A percentile compares a stretch with the other conserved stretches of the same genome.
These are phyloP conservation scores for Viola odorata DNA, from an alignment of 345 rosid species.

Conservation along the genomic window DNA sequence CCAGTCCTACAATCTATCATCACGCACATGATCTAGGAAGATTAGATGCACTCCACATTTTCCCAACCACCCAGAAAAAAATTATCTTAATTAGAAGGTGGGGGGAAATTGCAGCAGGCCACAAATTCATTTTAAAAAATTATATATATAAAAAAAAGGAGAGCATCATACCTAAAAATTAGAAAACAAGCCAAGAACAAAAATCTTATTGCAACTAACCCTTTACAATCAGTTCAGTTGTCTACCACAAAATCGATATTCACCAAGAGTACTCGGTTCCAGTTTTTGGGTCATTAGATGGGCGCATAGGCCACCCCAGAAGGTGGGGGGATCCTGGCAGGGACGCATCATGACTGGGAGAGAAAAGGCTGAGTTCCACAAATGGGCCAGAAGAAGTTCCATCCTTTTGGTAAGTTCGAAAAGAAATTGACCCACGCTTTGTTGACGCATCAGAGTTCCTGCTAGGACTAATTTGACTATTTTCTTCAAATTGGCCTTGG, in stretches of 20 bases:
- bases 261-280: constrained; percentile 28
- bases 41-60: no score
- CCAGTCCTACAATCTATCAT: no score
- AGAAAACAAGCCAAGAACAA: constrained; percentile 34
- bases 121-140: constrained; percentile 15
- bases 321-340: constrained; percentile 50
- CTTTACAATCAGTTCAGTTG: constrained; percentile 63
- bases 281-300: constrained; percentile 27
- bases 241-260: constrained; percentile 71
- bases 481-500: constrained; percentile 45
- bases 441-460: constrained; percentile 57
- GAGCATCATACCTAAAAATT: constrained; percentile 38
- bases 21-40: no score
- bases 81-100: no score
- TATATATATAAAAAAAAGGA: constrained; percentile 19
- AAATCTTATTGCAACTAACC: constrained; percentile 53
- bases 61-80: no score
- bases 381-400: constrained; percentile 39
- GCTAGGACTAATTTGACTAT: constrained; percentile 36
- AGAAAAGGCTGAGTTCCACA: constrained; percentile 66
- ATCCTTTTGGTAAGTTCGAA: constrained; percentile 41
- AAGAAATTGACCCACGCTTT: constrained; percentile 61
- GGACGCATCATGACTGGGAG: constrained; percentile 44
- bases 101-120: constrained; percentile 11
- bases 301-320: constrained; percentile 60